Base-by-base conservation (phyloP, 805 yeast genomes). In the Teunomyces funiuensis region DNA sequence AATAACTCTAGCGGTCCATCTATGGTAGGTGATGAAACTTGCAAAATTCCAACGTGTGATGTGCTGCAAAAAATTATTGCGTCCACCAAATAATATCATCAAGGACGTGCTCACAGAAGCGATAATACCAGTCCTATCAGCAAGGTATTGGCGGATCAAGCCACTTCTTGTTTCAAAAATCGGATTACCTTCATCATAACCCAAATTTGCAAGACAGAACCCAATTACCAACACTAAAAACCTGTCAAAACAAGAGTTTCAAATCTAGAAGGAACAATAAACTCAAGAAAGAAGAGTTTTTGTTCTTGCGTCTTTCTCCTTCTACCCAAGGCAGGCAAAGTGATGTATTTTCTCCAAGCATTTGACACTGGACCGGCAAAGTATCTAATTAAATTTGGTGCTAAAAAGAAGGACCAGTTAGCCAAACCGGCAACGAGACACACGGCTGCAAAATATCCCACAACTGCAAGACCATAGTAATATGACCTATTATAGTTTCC, bases 41-140 rank as follows among this genome's bases (percentile, higher is more conserved):
- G 69, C 59, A 51, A 58, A 73, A 0, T 80, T 60, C 69, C 85
- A 72, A 2, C 90, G 88, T 1, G 89, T 75, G 4, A 82, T 40
- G 55, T 64, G 66, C 46, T 77, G 74, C 52, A 82, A 57, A 36
- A 83, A 58, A 53, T 82, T 82, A 59, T 83, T 82, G 47, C 87
- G 63, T 30, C 85, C 79, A 3, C 85, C 82, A 55, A 82, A 79
- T 39, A 82, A 59, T 28, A 79, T 65, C 33, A 80, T 47, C 33
- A 79, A 57, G 3, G 88, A 87, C 60, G 61, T 73, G 58, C 52
- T 47, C n/a, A 71, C 66, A 2, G 70, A 57, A 9, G 56, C 60
- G 28, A 79, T 53, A 25, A 80, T 68, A 4, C 80, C 64, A 0
- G 67, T 39, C 55, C 77, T 64, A 5, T 65, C 71, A 4, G 76